A percentile compares a stretch with the other conserved stretches of the same genome.
Evolutionary conservation across 1,139 yeast species (phyloP).

Genomic region (Arxiozyma slooffiae): DNA sequence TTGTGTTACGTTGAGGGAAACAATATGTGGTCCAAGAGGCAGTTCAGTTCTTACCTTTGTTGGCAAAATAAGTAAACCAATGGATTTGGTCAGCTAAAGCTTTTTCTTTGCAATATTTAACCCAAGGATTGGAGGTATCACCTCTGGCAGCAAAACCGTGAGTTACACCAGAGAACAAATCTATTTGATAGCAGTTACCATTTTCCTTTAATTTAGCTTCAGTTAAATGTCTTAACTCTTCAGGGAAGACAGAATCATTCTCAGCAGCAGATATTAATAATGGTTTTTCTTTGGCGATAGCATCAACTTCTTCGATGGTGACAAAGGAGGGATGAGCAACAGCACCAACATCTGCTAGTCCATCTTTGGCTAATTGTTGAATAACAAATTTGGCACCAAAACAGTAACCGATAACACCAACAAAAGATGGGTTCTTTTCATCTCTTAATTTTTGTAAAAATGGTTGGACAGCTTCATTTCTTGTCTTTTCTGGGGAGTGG

Average conservation of each 20-base stretch:
- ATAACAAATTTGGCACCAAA: constrained; percentile 68
- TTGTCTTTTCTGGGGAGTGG: constrained; percentile 43
- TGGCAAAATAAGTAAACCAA: constrained; percentile 35
- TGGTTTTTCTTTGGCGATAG: constrained; percentile 43
- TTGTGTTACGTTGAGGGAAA: no score
- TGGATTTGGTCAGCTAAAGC: constrained; percentile 48
- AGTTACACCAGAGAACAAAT: constrained; percentile 47
- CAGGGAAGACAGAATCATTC: constrained; percentile 50
- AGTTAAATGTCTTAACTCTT: constrained; percentile 51
- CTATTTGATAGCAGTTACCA: constrained; percentile 47
- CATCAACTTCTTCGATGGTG: constrained; percentile 50
- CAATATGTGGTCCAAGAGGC: no score
- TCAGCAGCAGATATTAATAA: constrained; percentile 65
- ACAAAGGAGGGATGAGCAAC: constrained; percentile 76
- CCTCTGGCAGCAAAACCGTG: constrained; percentile 81
- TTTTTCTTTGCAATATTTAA: constrained; percentile 62
- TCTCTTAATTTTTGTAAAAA: constrained; percentile 38
- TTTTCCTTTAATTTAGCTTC: constrained; percentile 47
- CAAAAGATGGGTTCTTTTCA: constrained; percentile 41
- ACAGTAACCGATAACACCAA: constrained; percentile 70
- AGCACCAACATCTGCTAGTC: constrained; percentile 51
- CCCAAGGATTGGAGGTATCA: constrained; percentile 46
- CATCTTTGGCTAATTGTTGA: constrained; percentile 41
- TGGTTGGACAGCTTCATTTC: constrained; percentile 33
- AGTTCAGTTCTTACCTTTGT: not conserved